Evolutionary conservation across 331 rosid genomes (phyloP).

Genomic region (Malus hybrid): DNA sequence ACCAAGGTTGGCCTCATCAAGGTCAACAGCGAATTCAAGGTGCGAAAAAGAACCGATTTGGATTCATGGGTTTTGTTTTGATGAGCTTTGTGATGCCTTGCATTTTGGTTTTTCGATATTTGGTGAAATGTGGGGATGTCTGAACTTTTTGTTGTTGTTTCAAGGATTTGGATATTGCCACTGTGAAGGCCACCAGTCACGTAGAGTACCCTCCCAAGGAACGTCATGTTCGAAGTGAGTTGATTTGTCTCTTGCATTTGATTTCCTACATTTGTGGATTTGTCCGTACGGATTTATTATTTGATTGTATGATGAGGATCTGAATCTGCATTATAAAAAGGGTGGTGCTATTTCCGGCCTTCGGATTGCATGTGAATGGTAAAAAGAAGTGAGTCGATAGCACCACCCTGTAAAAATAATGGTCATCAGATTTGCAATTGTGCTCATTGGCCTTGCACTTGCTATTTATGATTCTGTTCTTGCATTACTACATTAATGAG

Average conservation of each 20-base stretch:
- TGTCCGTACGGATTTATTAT: background rate
- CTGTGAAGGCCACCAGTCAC: constrained; percentile 91
- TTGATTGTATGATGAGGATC: background rate
- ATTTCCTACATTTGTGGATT: background rate
- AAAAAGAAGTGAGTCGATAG: too few species aligned
- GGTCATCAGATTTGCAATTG: background rate
- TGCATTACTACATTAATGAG: background rate
- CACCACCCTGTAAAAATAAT: too few species aligned
- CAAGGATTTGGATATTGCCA: constrained; percentile 94
- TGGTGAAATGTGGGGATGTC: background rate
- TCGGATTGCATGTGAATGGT: too few species aligned
- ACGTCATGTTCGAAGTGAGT: constrained; percentile 91
- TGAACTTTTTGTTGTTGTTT: background rate
- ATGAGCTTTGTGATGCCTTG: background rate
- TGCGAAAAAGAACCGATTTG: background rate
- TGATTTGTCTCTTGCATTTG: background rate
- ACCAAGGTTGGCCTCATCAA: constrained; percentile 97
- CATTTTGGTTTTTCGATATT: background rate
- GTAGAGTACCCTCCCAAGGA: constrained; percentile 89
- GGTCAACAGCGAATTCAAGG: constrained; percentile 97
- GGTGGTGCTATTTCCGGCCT: too few species aligned
- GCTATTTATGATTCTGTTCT: background rate
- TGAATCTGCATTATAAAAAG: background rate
- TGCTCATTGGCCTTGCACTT: background rate
- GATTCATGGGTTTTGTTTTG: background rate